These are phyloP conservation scores for Urtica urens DNA, from an alignment of 306 rosid species.

Conservation along the genomic window DNA sequence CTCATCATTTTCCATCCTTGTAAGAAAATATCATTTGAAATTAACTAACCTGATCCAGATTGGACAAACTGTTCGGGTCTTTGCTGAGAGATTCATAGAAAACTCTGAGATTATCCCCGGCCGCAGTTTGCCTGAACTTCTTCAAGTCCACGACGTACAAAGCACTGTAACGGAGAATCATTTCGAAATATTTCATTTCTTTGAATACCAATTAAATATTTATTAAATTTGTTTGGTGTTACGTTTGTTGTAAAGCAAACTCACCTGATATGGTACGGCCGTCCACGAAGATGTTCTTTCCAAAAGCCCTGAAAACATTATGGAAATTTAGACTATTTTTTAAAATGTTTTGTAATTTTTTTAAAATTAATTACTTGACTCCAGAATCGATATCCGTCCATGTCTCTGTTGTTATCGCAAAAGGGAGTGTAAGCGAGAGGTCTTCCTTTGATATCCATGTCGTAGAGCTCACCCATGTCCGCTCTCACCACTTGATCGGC, in stretches of 20 bases:
- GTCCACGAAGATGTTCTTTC: conserved; percentile 95
- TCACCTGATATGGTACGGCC: conserved; percentile 86
- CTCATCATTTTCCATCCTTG: not conserved
- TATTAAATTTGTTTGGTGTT: too few relatives aligned
- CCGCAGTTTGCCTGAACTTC: conserved; percentile 94
- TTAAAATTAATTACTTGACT: conserved; percentile 80
- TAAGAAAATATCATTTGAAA: not conserved
- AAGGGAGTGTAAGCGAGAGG: conserved; percentile 96
- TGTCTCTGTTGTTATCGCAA: conserved; percentile 93
- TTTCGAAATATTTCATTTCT: too few relatives aligned
- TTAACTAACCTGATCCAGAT: conserved; percentile 84
- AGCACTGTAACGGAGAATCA: conserved; percentile 83
- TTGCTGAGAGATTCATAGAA: conserved; percentile 96
- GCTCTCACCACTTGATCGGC: conserved; percentile 93
- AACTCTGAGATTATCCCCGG: conserved; percentile 99
- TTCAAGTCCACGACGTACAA: conserved; percentile 89
- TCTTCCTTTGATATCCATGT: conserved; percentile 90
- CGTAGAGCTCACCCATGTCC: conserved; percentile 98
- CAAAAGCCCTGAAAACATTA: conserved; percentile 84
- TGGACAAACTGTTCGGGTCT: conserved; percentile 94
- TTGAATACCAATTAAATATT: too few relatives aligned
- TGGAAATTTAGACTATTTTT: too few relatives aligned
- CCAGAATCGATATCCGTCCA: conserved; percentile 99
- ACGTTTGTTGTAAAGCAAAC: too few relatives aligned
- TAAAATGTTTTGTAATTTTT: too few relatives aligned